Evolutionary conservation across 2,329 filamentous ascomycete genomes (phyloP).

Genomic region (Blumeriella jaapii): DNA sequence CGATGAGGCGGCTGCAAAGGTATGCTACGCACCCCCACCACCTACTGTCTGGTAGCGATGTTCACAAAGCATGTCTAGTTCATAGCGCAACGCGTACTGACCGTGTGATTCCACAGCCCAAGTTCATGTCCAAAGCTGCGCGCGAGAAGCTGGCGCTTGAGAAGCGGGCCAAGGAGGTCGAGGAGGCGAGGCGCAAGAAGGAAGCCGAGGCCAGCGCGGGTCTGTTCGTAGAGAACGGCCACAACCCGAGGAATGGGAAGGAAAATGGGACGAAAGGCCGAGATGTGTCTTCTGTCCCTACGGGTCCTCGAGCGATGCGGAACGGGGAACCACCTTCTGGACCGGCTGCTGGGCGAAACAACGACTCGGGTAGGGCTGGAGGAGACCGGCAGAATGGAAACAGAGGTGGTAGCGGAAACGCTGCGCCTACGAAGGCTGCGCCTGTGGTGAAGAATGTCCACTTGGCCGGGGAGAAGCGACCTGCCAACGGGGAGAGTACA

Average conservation of each 20-base stretch:
- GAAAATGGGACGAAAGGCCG: constrained; percentile 21
- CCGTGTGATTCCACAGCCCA: constrained; percentile 41
- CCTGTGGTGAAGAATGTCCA: constrained; percentile 22
- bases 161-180: constrained; percentile 61
- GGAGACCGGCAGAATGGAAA: background rate
- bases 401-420: background rate
- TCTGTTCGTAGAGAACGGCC: constrained; percentile 16
- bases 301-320: constrained; percentile 60
- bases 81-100: constrained; percentile 17
- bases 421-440: constrained; percentile 23
- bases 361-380: constrained; percentile 9
- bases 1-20: constrained; percentile 71
- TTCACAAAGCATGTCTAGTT: constrained; percentile 24
- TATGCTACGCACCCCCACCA: constrained; percentile 25
- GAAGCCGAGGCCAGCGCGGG: constrained; percentile 23
- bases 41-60: constrained; percentile 17
- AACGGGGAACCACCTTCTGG: constrained; percentile 36
- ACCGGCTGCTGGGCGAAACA: constrained; percentile 27
- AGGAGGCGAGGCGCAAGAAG: constrained; percentile 43
- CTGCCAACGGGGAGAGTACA: constrained; percentile 41
- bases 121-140: constrained; percentile 75
- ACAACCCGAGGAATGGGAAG: constrained; percentile 16
- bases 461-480: constrained; percentile 28
- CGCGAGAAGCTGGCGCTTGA: constrained; percentile 71
- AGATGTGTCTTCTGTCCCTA: constrained; percentile 40